Conservation (phyloP, 768 basidiomycete species). For the Termitomyces titanicus region DNA sequence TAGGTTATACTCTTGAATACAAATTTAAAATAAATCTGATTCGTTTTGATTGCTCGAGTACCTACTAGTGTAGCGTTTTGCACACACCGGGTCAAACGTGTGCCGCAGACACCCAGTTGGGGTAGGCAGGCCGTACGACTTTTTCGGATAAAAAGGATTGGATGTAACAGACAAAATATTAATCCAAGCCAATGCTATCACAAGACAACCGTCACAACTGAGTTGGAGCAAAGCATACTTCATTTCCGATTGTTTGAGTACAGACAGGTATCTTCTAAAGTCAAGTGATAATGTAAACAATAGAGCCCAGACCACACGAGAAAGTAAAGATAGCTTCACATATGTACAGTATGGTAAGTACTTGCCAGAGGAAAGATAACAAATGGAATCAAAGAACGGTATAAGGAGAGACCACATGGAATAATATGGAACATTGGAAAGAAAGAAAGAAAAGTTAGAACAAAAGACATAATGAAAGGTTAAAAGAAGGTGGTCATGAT, state of each 20-base stretch:
- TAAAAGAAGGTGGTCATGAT: background rate
- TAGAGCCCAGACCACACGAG: background rate
- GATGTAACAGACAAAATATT: too few relatives aligned
- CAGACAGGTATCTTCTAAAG: constrained; percentile 1
- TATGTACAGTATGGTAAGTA: constrained; percentile 1
- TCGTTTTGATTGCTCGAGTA: too few relatives aligned
- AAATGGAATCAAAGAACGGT: constrained; percentile 7
- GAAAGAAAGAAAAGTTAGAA: constrained; percentile 8
- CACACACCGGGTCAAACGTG: too few relatives aligned
- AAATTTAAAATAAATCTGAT: too few relatives aligned
- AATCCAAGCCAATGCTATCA: too few relatives aligned
- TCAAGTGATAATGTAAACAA: constrained; percentile 3
- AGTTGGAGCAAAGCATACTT: background rate
- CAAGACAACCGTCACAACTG: background rate
- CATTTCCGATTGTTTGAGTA: constrained; percentile 3
- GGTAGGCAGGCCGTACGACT: too few relatives aligned
- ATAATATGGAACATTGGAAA: background rate
- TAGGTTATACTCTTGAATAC: too few relatives aligned
- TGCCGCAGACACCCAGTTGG: too few relatives aligned
- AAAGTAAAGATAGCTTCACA: constrained; percentile 4
- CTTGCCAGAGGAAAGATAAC: background rate
- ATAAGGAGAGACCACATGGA: constrained; percentile 3
- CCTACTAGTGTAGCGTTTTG: too few relatives aligned
- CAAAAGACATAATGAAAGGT: constrained; percentile 3
- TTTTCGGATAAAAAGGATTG: too few relatives aligned